These are phyloP conservation scores for Termitomyces heimii DNA, from an alignment of 768 basidiomycete species.

Conservation along the genomic window DNA sequence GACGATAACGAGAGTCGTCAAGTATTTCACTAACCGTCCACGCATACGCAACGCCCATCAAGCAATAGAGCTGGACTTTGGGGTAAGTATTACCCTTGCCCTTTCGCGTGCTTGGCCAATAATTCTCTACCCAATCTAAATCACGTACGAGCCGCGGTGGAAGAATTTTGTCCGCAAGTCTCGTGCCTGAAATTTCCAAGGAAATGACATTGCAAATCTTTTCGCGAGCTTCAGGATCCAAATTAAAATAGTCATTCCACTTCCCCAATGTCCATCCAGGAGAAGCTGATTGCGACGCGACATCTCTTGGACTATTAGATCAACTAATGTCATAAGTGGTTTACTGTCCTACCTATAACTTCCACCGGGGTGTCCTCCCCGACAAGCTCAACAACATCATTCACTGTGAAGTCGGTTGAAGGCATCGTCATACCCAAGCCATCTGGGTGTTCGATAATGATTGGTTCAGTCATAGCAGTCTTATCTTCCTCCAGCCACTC, in stretches of 20 bases:
- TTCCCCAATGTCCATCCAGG: slow-evolving; percentile 86
- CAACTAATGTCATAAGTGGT: neutral
- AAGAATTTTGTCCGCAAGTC: slow-evolving; percentile 68
- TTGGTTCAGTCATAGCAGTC: slow-evolving; percentile 73
- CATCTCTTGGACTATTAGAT: slow-evolving; percentile 44
- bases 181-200: slow-evolving; percentile 85
- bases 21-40: slow-evolving; percentile 74
- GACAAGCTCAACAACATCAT: slow-evolving; percentile 74
- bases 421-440: slow-evolving; percentile 94
- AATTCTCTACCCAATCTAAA: slow-evolving; percentile 95
- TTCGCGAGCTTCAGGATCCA: slow-evolving; percentile 62
- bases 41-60: slow-evolving; percentile 91
- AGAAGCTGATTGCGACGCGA: slow-evolving; percentile 79
- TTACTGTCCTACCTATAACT: slow-evolving; percentile 70
- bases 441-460: slow-evolving; percentile 72
- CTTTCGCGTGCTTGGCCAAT: slow-evolving; percentile 81
- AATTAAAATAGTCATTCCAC: slow-evolving; percentile 86
- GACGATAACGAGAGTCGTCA: neutral
- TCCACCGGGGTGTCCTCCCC: slow-evolving; percentile 79
- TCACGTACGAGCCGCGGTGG: slow-evolving; percentile 85
- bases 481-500: slow-evolving; percentile 75
- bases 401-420: slow-evolving; percentile 57
- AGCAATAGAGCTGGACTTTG: slow-evolving; percentile 92
- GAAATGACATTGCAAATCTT: slow-evolving; percentile 96
- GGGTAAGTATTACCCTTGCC: slow-evolving; percentile 74